Evolutionary conservation across 345 rosid genomes (phyloP).

Genomic region (Populus ilicifolia): DNA sequence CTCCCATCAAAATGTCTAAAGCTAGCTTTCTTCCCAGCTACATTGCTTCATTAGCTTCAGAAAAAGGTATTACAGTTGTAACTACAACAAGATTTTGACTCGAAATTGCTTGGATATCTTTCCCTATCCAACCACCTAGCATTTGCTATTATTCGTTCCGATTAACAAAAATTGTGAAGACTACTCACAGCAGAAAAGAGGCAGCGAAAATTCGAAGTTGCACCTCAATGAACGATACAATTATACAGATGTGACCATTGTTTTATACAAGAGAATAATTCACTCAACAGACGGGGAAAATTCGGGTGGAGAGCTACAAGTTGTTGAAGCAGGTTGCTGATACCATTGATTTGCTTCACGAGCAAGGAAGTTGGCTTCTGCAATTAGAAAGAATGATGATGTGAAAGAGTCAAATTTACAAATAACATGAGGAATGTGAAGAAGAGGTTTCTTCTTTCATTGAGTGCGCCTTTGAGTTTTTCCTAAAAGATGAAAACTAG

Average conservation of each 20-base stretch:
- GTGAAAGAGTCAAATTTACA: neutral
- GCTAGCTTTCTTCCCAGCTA: neutral
- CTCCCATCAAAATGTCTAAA: neutral
- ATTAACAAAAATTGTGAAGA: neutral
- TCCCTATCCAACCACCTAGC: too few relatives aligned
- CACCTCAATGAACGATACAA: neutral
- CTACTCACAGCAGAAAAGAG: neutral
- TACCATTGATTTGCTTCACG: slow-evolving; percentile 82
- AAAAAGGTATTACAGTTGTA: neutral
- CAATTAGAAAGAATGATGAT: slow-evolving; percentile 13
- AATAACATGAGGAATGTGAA: neutral
- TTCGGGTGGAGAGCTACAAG: slow-evolving; percentile 26
- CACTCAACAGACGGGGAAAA: slow-evolving; percentile 24
- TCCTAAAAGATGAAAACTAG: neutral
- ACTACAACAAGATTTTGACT: neutral
- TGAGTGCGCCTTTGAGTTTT: neutral
- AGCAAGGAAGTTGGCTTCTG: slow-evolving; percentile 82
- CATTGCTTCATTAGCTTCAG: neutral
- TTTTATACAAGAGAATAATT: neutral
- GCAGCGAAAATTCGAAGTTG: neutral
- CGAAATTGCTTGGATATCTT: too few relatives aligned
- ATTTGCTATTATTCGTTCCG: too few relatives aligned
- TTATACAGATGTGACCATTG: neutral
- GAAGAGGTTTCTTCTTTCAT: neutral
- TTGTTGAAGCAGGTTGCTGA: slow-evolving; percentile 56